Conservation (phyloP, 495 filamentous ascomycete species). For the Amphirosellinia nigrospora region DNA sequence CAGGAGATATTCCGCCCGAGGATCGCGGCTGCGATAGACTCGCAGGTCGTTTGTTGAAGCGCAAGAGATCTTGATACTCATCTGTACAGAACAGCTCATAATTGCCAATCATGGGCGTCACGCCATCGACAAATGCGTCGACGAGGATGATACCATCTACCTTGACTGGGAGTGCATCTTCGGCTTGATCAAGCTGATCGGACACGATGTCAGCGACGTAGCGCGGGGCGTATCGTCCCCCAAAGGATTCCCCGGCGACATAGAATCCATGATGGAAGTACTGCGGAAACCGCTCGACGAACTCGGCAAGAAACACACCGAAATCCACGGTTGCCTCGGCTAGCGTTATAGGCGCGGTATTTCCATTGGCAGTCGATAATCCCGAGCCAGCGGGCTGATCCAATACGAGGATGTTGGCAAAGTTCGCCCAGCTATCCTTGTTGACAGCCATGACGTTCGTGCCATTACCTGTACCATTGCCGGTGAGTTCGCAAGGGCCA, state of each 20-base stretch:
- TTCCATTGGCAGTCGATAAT: slow-evolving; percentile 28
- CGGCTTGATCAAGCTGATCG: not conserved
- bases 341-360: not conserved
- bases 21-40: not conserved
- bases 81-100: slow-evolving; percentile 19
- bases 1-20: slow-evolving; percentile 5
- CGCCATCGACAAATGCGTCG: slow-evolving; percentile 10
- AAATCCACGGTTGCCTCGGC: not conserved
- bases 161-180: not conserved
- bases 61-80: slow-evolving; percentile 5
- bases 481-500: slow-evolving; percentile 24
- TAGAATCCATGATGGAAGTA: slow-evolving; percentile 19
- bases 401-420: slow-evolving; percentile 32
- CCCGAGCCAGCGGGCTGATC: slow-evolving; percentile 33
- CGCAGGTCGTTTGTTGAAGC: slow-evolving; percentile 14
- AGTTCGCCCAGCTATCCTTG: slow-evolving; percentile 32
- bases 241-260: slow-evolving; percentile 78
- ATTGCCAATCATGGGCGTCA: slow-evolving; percentile 1
- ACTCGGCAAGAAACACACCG: not conserved
- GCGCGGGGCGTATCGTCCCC: slow-evolving; percentile 76
- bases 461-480: not conserved
- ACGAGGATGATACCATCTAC: slow-evolving; percentile 12
- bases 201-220: slow-evolving; percentile 68
- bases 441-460: slow-evolving; percentile 19
- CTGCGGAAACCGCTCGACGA: not conserved